These are phyloP conservation scores for Chlorella sorokiniana DNA, from an alignment of 139 green algal species.

Conservation along the genomic window DNA sequence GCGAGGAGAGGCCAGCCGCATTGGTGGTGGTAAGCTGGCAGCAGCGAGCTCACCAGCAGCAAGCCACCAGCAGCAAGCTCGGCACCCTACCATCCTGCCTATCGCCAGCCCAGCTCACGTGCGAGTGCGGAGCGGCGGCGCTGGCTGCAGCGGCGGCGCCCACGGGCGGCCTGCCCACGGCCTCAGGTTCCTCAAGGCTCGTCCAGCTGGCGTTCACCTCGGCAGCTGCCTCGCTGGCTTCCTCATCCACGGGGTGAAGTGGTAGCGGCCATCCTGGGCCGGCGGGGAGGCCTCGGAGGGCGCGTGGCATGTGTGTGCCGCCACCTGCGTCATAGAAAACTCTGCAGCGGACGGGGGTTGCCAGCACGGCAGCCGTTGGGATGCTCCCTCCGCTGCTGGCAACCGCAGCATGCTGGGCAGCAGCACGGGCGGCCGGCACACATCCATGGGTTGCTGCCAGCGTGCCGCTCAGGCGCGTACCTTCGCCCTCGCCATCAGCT, in stretches of 20 bases:
- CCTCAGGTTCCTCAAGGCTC: conserved; percentile 16
- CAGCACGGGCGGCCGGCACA: background rate
- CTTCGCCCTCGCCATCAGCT: conserved; percentile 8
- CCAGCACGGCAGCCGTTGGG: background rate
- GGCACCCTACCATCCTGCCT: too few species aligned
- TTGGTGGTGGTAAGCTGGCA: too few species aligned
- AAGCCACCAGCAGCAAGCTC: too few species aligned
- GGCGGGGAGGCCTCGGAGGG: background rate
- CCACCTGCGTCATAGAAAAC: background rate
- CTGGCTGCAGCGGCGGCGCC: background rate
- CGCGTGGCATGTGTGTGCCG: background rate
- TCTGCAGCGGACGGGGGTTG: background rate
- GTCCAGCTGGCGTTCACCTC: conserved; percentile 1
- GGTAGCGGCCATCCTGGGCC: background rate
- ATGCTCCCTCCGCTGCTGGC: background rate
- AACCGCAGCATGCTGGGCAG: too few species aligned
- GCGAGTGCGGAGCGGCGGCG: too few species aligned
- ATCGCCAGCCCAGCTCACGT: too few species aligned
- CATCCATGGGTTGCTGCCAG: background rate
- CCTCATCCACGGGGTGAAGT: background rate
- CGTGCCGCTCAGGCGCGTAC: background rate
- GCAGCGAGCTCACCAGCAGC: too few species aligned
- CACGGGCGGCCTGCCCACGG: background rate
- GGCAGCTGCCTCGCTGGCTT: background rate
- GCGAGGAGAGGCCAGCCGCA: too few species aligned